phyloP scores from a whole-genome alignment of 2,329 filamentous ascomycete species.

The Alternaria tenuissima region DNA sequence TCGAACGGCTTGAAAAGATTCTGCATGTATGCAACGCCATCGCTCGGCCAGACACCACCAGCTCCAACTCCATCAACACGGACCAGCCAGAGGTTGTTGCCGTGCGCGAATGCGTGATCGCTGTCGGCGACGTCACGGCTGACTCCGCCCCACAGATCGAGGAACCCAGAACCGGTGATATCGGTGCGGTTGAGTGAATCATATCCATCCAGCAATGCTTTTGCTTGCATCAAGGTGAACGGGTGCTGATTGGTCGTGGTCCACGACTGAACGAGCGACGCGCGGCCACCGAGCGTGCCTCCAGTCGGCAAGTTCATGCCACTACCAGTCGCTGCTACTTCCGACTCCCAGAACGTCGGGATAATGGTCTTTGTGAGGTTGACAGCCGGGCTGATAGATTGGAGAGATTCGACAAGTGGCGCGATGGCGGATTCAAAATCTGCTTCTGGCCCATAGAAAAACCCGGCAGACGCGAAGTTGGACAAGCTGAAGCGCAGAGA shows the following conservation, averaged over 20 bases:
- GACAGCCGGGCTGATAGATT: constrained; percentile 4
- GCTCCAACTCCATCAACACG: constrained; percentile 27
- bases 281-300: constrained; percentile 23
- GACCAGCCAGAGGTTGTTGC: constrained; percentile 30
- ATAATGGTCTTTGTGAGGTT: constrained; percentile 19
- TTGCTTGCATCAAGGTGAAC: constrained; percentile 17
- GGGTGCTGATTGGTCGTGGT: constrained; percentile 20
- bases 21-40: constrained; percentile 31
- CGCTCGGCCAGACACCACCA: constrained; percentile 20
- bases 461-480: constrained; percentile 17
- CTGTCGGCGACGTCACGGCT: constrained; percentile 20
- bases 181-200: constrained; percentile 24
- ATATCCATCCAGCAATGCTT: constrained; percentile 17
- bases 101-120: constrained; percentile 24
- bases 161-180: constrained; percentile 19
- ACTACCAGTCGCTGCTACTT: constrained; percentile 13
- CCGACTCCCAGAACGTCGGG: constrained; percentile 27
- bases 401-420: constrained; percentile 20
- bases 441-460: constrained; percentile 22
- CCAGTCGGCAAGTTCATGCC: constrained; percentile 25
- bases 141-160: constrained; percentile 31
- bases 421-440: constrained; percentile 20
- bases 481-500: constrained; percentile 23
- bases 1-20: constrained; percentile 26
- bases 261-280: constrained; percentile 27